phyloP scores from a whole-genome alignment of 1,284 basidiomycete genomes.

The Ceratobasidium theobromae region DNA sequence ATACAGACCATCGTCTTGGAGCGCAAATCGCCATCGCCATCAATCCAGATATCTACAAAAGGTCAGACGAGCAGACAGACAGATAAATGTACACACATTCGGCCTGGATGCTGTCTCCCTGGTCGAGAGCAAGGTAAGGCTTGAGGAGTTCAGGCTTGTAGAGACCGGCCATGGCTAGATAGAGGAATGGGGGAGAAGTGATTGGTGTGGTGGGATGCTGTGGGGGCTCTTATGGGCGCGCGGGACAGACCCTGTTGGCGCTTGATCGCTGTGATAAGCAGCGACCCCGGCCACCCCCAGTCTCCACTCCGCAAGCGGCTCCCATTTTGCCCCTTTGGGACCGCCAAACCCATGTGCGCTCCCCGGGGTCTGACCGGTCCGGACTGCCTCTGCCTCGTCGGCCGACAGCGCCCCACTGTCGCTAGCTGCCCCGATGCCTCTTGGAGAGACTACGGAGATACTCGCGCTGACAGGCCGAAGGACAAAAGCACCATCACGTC shows the following conservation, averaged over 20 bases:
- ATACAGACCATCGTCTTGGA: constrained; percentile 84
- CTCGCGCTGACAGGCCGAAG: neutral
- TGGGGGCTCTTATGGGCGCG: neutral
- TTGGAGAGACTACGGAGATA: neutral
- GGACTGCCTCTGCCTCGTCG: neutral
- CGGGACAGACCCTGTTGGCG: constrained; percentile 13
- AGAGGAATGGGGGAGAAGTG: neutral
- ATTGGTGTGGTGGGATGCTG: constrained; percentile 1
- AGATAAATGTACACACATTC: constrained; percentile 65
- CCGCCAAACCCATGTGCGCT: too few species aligned
- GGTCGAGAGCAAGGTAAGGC: constrained; percentile 78
- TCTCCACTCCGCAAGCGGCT: too few species aligned
- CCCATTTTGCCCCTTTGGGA: too few species aligned
- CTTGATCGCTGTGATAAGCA: constrained; percentile 7
- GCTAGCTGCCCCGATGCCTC: neutral
- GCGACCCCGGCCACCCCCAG: too few species aligned
- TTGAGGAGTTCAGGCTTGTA: constrained; percentile 72
- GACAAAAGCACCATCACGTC: neutral
- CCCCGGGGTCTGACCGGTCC: neutral
- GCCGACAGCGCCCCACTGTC: neutral
- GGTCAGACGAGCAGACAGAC: constrained; percentile 37
- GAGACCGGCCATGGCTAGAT: constrained; percentile 13
- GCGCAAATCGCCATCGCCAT: constrained; percentile 88
- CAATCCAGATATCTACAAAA: constrained; percentile 86
- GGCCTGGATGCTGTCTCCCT: constrained; percentile 87